A percentile compares a stretch with the other conserved stretches of the same genome.
phyloP scores from a whole-genome alignment of 768 basidiomycete genomes.

The Russula olivacea region DNA sequence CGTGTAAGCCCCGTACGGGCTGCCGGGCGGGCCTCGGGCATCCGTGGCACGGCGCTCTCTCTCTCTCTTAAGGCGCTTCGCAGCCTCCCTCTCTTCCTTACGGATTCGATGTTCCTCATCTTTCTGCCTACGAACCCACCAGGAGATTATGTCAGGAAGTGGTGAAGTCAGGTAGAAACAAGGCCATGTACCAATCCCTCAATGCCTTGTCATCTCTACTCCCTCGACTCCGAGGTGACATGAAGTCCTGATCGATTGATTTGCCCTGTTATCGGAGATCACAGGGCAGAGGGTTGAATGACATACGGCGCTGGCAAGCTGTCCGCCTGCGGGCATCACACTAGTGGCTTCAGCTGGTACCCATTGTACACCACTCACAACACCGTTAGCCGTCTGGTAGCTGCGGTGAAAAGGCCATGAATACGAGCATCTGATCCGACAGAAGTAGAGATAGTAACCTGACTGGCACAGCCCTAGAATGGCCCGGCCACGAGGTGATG shows the following conservation, averaged over 20 bases:
- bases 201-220: conserved; percentile 24
- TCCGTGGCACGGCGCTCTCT: conserved; percentile 52
- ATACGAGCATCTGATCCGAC: conserved; percentile 1
- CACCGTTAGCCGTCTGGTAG: conserved; percentile 64
- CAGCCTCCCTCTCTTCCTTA: conserved; percentile 43
- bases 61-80: conserved; percentile 39
- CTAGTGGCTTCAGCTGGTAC: conserved; percentile 66
- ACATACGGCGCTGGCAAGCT: conserved; percentile 51
- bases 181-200: conserved; percentile 23
- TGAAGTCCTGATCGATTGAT: conserved; percentile 44
- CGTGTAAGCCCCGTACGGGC: conserved; percentile 27
- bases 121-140: conserved; percentile 31
- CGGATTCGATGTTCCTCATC: conserved; percentile 49
- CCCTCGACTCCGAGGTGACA: conserved; percentile 49
- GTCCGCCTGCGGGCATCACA: conserved; percentile 53
- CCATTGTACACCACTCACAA: conserved; percentile 59
- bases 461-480: conserved; percentile 59
- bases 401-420: conserved; percentile 33
- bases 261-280: conserved; percentile 5
- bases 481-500: conserved; percentile 19
- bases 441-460: conserved; percentile 42
- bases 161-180: not conserved
- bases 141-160: conserved; percentile 3
- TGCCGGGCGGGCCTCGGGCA: not conserved
- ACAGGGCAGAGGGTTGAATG: conserved; percentile 7